phyloP scores from a whole-genome alignment of 345 rosid species.

The Populus nigra region DNA sequence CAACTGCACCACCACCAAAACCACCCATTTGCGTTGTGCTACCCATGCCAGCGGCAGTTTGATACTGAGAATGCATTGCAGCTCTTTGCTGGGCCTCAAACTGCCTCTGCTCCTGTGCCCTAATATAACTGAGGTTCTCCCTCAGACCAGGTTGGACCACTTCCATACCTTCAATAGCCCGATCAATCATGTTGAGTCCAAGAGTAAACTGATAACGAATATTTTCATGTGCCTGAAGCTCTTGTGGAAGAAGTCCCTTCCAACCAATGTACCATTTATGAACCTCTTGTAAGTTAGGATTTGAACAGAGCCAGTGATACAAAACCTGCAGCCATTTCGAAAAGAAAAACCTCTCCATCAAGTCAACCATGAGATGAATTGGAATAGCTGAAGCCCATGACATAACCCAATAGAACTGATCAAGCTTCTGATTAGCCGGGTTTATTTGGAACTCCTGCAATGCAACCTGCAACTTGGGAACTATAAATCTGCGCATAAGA shows the following conservation, averaged over 20 bases:
- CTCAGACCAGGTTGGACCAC: slow-evolving; percentile 70
- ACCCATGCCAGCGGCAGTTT: slow-evolving; percentile 34
- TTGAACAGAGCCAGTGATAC: slow-evolving; percentile 72
- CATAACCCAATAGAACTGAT: slow-evolving; percentile 72
- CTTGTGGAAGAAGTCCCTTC: slow-evolving; percentile 78
- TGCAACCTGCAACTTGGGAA: slow-evolving; percentile 85
- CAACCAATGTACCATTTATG: slow-evolving; percentile 74
- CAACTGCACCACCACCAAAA: slow-evolving; percentile 21
- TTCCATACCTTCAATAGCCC: slow-evolving; percentile 66
- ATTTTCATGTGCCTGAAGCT: slow-evolving; percentile 72
- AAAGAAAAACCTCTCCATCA: slow-evolving; percentile 87
- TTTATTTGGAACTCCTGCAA: slow-evolving; percentile 77
- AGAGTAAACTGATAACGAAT: slow-evolving; percentile 62
- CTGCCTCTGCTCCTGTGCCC: slow-evolving; percentile 63
- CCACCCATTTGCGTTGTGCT: slow-evolving; percentile 39
- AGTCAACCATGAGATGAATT: slow-evolving; percentile 78
- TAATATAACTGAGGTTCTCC: slow-evolving; percentile 58
- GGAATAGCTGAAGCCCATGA: slow-evolving; percentile 86
- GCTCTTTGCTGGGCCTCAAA: slow-evolving; percentile 65
- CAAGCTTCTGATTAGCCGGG: slow-evolving; percentile 75
- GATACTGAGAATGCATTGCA: slow-evolving; percentile 47
- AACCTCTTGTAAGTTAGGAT: slow-evolving; percentile 74
- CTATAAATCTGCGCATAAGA: slow-evolving; percentile 81
- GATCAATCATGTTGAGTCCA: slow-evolving; percentile 81
- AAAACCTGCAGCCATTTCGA: slow-evolving; percentile 83